These are phyloP conservation scores for Talaromyces liani DNA, from an alignment of 495 filamentous ascomycete genomes.

Conservation along the genomic window DNA sequence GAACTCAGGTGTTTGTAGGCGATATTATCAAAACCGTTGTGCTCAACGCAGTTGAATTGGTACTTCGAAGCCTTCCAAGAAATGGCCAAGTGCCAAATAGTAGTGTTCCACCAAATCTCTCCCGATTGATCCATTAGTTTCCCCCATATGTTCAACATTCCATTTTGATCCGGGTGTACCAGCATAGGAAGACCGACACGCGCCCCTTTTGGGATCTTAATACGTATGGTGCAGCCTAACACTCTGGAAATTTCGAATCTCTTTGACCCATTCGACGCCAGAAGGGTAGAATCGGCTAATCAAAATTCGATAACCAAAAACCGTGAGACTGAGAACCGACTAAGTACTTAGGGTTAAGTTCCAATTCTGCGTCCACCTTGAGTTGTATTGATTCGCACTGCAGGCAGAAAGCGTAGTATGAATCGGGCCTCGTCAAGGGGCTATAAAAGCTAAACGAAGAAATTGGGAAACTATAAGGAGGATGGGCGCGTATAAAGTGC, in stretches of 20 bases:
- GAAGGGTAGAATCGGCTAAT: conserved; percentile 24
- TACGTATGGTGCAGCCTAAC: conserved; percentile 35
- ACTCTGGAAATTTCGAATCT: conserved; percentile 29
- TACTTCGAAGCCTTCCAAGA: conserved; percentile 18
- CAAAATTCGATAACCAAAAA: conserved; percentile 28
- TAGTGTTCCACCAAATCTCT: conserved; percentile 31
- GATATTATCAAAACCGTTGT: conserved; percentile 23
- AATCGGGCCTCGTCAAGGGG: conserved; percentile 9
- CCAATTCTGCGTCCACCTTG: conserved; percentile 19
- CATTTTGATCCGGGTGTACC: conserved; percentile 29
- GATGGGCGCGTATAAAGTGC: conserved; percentile 28
- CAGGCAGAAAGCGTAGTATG: conserved; percentile 12
- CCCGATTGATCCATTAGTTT: conserved; percentile 16
- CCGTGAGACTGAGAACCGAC: conserved; percentile 36
- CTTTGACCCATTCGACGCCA: conserved; percentile 27
- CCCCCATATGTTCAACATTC: conserved; percentile 29
- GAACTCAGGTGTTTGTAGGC: conserved; percentile 31
- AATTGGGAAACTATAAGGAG: conserved; percentile 22
- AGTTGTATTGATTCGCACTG: conserved; percentile 7
- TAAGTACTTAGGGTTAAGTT: conserved; percentile 35
- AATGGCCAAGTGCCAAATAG: conserved; percentile 20
- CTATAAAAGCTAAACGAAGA: conserved; percentile 13
- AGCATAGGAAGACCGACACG: conserved; percentile 43
- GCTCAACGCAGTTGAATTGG: conserved; percentile 25
- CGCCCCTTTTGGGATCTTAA: conserved; percentile 24